phyloP scores from a whole-genome alignment of 768 basidiomycete genomes.

The Galerina sulciceps region DNA sequence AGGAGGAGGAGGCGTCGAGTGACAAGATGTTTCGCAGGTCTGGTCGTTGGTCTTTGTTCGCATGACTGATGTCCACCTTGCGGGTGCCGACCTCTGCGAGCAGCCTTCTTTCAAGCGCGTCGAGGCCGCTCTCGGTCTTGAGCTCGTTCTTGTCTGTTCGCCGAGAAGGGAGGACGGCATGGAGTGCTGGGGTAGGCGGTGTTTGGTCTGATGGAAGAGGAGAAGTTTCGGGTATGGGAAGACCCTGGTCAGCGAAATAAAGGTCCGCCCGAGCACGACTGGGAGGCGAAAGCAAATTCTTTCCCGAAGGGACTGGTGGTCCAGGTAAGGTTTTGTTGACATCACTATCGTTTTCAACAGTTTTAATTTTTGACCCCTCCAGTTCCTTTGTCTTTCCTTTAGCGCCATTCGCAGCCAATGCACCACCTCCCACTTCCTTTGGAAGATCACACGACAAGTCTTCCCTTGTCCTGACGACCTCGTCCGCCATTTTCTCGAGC shows the following conservation, averaged over 20 bases:
- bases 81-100: constrained; percentile 77
- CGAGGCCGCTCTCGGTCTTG: constrained; percentile 59
- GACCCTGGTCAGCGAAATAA: constrained; percentile 13
- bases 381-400: constrained; percentile 22
- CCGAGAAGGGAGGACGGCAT: constrained; percentile 35
- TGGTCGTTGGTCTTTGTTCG: constrained; percentile 28
- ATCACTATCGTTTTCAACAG: constrained; percentile 8
- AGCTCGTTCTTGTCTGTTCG: constrained; percentile 18
- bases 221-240: constrained; percentile 16
- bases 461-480: constrained; percentile 41
- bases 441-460: constrained; percentile 46
- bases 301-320: constrained; percentile 57
- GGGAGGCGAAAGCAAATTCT: constrained; percentile 38
- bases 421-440: constrained; percentile 18
- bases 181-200: constrained; percentile 58
- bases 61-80: constrained; percentile 36
- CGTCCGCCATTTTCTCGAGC: constrained; percentile 76
- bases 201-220: constrained; percentile 37
- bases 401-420: constrained; percentile 8
- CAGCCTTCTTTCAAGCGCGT: constrained; percentile 72
- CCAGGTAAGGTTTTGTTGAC: constrained; percentile 64
- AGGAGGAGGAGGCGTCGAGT: constrained; percentile 21
- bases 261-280: constrained; percentile 24
- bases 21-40: constrained; percentile 38
- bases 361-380: neutral